Conservation (phyloP, 768 basidiomycete species). For the Mrakia frigida region DNA sequence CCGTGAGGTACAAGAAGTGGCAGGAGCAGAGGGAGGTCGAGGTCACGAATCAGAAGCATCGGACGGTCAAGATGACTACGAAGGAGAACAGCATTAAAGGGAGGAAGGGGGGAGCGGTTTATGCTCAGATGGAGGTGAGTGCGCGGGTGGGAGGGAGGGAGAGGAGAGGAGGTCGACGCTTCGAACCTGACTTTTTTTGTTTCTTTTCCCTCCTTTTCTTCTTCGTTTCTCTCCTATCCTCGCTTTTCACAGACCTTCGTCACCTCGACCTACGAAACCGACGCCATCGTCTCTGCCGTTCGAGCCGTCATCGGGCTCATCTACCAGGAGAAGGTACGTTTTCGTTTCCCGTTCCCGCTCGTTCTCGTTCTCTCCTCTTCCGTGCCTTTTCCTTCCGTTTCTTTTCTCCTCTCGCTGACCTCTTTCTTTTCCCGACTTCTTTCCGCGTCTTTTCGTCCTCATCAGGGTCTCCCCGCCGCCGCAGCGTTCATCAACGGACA, state of each 20-base stretch:
- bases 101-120: slow-evolving; percentile 3
- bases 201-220: not conserved
- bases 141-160: not conserved
- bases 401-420: not conserved
- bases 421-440: not conserved
- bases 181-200: not conserved
- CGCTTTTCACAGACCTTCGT: not conserved
- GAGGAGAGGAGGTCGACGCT: too few relatives aligned
- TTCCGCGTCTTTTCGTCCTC: not conserved
- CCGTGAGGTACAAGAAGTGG: not conserved
- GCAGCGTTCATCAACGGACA: slow-evolving; percentile 80
- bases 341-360: not conserved
- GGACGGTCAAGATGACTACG: not conserved
- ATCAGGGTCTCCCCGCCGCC: slow-evolving; percentile 62
- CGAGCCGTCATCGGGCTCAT: slow-evolving; percentile 21
- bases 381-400: not conserved
- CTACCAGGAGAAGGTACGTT: slow-evolving; percentile 21
- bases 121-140: not conserved
- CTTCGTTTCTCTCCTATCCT: too few relatives aligned
- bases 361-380: not conserved
- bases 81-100: not conserved
- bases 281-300: slow-evolving; percentile 13
- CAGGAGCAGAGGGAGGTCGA: not conserved
- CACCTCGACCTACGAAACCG: not conserved
- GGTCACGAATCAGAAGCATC: not conserved